Evolutionary conservation across 1,139 yeast genomes (phyloP), one percentile per base, ranked within the genome.

Genomic region (Saccharomyces hybrid): DNA sequence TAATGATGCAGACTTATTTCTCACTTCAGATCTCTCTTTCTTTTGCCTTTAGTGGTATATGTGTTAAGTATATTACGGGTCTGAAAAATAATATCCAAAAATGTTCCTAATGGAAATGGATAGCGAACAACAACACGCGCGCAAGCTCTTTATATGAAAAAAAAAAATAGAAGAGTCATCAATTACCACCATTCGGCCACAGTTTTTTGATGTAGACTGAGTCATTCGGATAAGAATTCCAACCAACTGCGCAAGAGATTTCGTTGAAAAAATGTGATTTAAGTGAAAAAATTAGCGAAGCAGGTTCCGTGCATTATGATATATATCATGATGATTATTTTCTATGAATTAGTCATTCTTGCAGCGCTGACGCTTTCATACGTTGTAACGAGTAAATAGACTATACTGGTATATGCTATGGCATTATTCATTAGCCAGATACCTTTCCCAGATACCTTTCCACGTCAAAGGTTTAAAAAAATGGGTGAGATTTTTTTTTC

Each of bases 241-340:
- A 38, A 9, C 11, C 25, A 8, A 16, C 25, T 16, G 9, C n/a
- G 44, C 13, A 5, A 38, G n/a, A 38, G 5, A 11, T 9, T 16
- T 11, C 26, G 28, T 25, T 32, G 47, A 50, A 20, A 38, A 38
- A 38, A 9, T 56, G 55, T 48, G 52, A 51, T 53, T 50, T 57
- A 57, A 57, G 59, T 57, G 59, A 55, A 54, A 57, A 55, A 53
- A 51, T 41, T 55, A 57, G 59, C 59, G 59, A 57, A 11, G 23
- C 13, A 41, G 13, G 14, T 20, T 26, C n/a, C 28, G 47, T 41
- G 27, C 34, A 31, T 32, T 9, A 26, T 28, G 42, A 25, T 13
- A 25, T 23, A 8, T 32, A 16, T 26, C 27, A 13, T 34, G 13
- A 29, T 4, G 42, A 23, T 34, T 9, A 20, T 11, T 11, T 8